Evolutionary conservation across 2,329 filamentous ascomycete species (phyloP).

Genomic region (Ceratocystis albifundus): DNA sequence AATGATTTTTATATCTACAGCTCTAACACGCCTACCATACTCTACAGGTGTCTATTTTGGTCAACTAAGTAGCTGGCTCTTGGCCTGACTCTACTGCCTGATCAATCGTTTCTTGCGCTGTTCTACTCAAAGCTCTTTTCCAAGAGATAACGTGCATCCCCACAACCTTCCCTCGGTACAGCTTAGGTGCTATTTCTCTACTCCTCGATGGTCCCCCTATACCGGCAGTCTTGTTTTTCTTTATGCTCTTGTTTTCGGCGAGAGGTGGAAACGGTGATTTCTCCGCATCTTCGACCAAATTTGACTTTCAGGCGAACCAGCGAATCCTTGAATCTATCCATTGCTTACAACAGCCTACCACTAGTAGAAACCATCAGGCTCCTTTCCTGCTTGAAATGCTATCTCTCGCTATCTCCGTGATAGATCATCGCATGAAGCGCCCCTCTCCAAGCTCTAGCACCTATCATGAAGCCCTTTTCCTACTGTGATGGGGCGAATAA

Average conservation of each 20-base stretch:
- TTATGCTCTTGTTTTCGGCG: slow-evolving; percentile 1
- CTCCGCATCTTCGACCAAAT: not conserved
- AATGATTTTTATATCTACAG: not conserved
- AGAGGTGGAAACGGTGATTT: too few species aligned
- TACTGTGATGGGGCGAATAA: not conserved
- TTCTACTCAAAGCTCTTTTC: slow-evolving; percentile 10
- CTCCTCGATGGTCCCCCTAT: not conserved
- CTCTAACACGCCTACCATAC: not conserved
- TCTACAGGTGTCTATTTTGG: slow-evolving; percentile 31
- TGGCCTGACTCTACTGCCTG: not conserved
- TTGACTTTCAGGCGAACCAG: slow-evolving; percentile 13
- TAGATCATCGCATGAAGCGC: not conserved
- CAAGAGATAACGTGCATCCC: not conserved
- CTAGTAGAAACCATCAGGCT: not conserved
- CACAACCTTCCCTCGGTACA: not conserved
- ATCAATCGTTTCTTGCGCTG: not conserved
- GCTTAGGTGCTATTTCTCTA: not conserved
- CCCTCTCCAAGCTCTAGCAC: not conserved
- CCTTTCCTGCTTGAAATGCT: not conserved
- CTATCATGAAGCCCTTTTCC: not conserved
- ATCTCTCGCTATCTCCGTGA: not conserved
- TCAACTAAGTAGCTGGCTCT: slow-evolving; percentile 30
- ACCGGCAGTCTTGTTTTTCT: not conserved
- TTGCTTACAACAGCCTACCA: not conserved
- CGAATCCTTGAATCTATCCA: slow-evolving; percentile 10